Evolutionary conservation across 2,329 filamentous ascomycete species (phyloP), one percentile per base, ranked within the genome.

Genomic region (Penicillium sp.): DNA sequence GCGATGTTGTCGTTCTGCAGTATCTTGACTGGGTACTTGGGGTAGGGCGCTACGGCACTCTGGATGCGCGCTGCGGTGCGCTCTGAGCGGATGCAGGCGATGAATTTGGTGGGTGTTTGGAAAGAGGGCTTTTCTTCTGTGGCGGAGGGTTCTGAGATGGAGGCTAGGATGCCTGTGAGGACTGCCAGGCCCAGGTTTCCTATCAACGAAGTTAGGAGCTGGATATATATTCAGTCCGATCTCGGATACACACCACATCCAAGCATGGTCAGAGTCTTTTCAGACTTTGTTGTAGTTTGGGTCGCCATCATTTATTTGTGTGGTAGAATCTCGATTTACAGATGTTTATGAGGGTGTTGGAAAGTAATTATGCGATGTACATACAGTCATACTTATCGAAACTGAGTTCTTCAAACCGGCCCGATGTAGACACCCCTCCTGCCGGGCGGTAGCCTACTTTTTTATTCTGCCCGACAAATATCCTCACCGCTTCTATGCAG

Each of bases 121-220:
- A 69, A 61, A 20, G 66, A 52, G 61, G 66, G 60, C 58, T 60
- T 66, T 64, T 60, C 67, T 61, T 49, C 47, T 50, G 47, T 28
- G 3, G 60, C 56, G 40, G 59, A 54, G 69, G 80, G 75, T 62
- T 78, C 80, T 40, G 77, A 76, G 46, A 94, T 81, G 11, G 88
- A 89, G 59, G 83, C 79, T 64, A 95, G 82, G 67, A 96, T 87
- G 61, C 90, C 91, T 55, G 83, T 86, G 57, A 95, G 83, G 64
- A 96, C 92, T 57, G 90, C 90, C 59, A 90, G 89, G 58, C 91
- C 91, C 84, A 96, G 89, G 53, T 86, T 92, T 62, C 90, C 88
- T 91, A 64, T 21, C 21, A 11, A 38, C 23, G 33, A 26, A 38
- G 51, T 51, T 47, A 28, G 50, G 35, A 23, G n/a, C 12, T 43